Conservation (phyloP, 371 early-diverging fungal species). For the Apophysomyces trapeziformis region DNA sequence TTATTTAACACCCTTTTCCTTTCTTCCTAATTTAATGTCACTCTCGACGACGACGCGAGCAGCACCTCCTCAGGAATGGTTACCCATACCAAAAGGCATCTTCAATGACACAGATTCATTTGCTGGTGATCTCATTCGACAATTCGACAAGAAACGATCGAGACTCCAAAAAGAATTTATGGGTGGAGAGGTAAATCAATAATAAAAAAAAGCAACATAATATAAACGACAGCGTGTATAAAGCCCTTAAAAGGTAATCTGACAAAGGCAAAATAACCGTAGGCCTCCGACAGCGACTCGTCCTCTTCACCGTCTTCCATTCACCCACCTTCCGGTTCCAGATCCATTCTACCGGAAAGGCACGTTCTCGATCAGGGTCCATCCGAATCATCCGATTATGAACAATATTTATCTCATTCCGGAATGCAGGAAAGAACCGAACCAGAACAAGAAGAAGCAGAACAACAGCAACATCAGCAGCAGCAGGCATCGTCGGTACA, state of each 20-base stretch:
- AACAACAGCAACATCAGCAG: constrained; percentile 11
- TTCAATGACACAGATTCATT: constrained; percentile 31
- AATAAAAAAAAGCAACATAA: background rate
- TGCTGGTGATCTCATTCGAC: constrained; percentile 27
- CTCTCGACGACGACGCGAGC: background rate
- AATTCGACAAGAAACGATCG: constrained; percentile 26
- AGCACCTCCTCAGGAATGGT: constrained; percentile 22
- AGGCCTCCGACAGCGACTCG: constrained; percentile 6
- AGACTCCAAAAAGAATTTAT: constrained; percentile 14
- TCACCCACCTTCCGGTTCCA: background rate
- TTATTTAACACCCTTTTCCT: background rate
- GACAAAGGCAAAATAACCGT: constrained; percentile 6
- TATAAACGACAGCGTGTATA: constrained; percentile 12
- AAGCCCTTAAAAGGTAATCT: constrained; percentile 22
- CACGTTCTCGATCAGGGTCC: background rate
- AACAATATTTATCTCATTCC: no score
- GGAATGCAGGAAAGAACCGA: background rate
- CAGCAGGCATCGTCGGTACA: constrained; percentile 13
- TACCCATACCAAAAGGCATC: constrained; percentile 38
- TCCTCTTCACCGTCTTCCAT: background rate
- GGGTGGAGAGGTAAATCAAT: constrained; percentile 30
- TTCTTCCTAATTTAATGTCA: constrained; percentile 3
- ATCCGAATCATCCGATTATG: no score
- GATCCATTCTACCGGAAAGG: background rate
- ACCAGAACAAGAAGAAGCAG: constrained; percentile 3